Base-by-base conservation (phyloP, 2,329 filamentous ascomycete genomes). In the Pseudocercospora crystallina region DNA sequence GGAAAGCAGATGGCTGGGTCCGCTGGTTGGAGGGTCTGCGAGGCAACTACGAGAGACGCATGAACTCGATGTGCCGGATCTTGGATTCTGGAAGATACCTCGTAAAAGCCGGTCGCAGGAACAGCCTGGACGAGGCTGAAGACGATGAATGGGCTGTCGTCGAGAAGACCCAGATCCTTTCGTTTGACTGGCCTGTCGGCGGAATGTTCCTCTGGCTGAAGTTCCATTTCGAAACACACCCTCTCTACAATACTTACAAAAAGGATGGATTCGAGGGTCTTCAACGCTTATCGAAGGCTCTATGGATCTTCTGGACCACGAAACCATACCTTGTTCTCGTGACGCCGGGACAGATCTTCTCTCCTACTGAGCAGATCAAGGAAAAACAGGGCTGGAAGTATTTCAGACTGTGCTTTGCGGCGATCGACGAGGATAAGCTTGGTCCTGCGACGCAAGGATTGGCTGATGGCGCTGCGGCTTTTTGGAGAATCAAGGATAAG, bases 141-240 rank as follows among this genome's bases (percentile, higher is more conserved):
- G 53, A 58, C 34, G 72, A 80, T 35, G 86, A 87, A 51, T 94
- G 88, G 85, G 81, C 85, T 52, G 80, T 91, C 52, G 79, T 95
- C 40, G 84, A 85, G 63, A 90, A 87, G 71, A 86, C 81, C 1
- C 78, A 80, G 53, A 80, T 95, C 59, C 88, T 85, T 69, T 81
- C 84, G 39, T 96, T 95, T 65, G 72, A 80, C 60, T 90, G 87
- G 79, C 90, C 91, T 1, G 81, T 87, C 26, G 91, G 85, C 32
- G 91, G 91, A 65, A 96, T 96, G 90, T 96, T 96, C 69, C 71
- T 95, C 49, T 96, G 91, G 91, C 63, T 95, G 3, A 79, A 81
- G 49, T 72, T 94, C 54, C 78, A 83, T 65, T 86, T 90, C 61
- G 80, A 86, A 47, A 75, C 76, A 2, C 90, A 96, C 65, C 89